A percentile compares a stretch with the other conserved stretches of the same genome.
phyloP scores from a whole-genome alignment of 129 eudicot genomes.

The Flaveria ramosissima region DNA sequence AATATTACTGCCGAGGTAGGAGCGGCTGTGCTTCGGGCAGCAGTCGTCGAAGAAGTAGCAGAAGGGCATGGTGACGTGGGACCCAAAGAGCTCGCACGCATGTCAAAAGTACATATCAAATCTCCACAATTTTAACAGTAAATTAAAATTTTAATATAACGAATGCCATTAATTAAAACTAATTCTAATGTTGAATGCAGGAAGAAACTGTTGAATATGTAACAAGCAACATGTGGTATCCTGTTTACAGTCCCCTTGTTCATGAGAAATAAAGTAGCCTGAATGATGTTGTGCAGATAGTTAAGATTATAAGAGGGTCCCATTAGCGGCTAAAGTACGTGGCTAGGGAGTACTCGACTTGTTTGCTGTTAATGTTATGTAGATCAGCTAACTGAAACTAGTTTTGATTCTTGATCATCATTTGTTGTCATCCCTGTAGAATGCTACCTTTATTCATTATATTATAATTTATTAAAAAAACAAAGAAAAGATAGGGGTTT shows the following conservation, averaged over 20 bases:
- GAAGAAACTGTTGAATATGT: conserved; percentile 70
- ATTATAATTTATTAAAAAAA: not conserved
- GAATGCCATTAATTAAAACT: not conserved
- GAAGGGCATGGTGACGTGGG: conserved; percentile 92
- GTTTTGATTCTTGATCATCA: conserved; percentile 31
- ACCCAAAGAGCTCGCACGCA: conserved; percentile 61
- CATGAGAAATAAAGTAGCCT: conserved; percentile 69
- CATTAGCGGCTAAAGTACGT: conserved; percentile 22
- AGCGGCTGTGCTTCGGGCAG: conserved; percentile 86
- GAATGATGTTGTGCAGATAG: conserved; percentile 19
- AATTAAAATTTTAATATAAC: not conserved
- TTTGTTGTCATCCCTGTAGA: conserved; percentile 29
- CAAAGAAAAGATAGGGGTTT: not conserved
- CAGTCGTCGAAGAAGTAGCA: conserved; percentile 75
- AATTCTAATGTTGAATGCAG: conserved; percentile 49
- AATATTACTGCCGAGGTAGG: conserved; percentile 95
- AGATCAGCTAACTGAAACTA: conserved; percentile 15
- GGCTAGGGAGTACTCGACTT: conserved; percentile 18
- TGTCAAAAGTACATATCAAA: conserved; percentile 69
- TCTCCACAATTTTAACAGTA: conserved; percentile 13
- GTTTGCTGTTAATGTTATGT: conserved; percentile 23
- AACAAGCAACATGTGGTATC: conserved; percentile 83
- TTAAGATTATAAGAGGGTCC: conserved; percentile 14
- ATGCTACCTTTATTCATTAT: conserved; percentile 13
- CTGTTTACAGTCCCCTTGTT: conserved; percentile 91